These are phyloP conservation scores for Globisporangium okanoganense DNA, from an alignment of 352 stramenopile species.

Conservation along the genomic window DNA sequence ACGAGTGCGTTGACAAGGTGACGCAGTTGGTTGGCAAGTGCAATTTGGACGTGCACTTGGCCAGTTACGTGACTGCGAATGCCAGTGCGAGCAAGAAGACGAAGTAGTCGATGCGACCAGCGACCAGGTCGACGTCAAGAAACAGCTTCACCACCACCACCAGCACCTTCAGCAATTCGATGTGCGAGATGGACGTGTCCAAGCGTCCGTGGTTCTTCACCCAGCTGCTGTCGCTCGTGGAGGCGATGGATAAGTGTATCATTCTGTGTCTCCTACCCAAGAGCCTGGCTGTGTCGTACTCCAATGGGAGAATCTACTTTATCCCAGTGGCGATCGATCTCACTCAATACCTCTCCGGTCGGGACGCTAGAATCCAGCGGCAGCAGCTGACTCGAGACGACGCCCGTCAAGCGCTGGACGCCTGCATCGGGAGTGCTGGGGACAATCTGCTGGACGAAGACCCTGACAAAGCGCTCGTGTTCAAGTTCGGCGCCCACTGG, in stretches of 20 bases:
- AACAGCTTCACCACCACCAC: too few species aligned
- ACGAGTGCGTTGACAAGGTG: neutral
- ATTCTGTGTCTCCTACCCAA: neutral
- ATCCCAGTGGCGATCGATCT: neutral
- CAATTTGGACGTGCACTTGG: neutral
- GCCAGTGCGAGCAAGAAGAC: too few species aligned
- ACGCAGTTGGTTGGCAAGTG: neutral
- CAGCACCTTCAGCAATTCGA: neutral
- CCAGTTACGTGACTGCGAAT: too few species aligned
- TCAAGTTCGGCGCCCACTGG: neutral
- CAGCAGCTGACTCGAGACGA: neutral
- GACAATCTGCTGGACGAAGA: neutral
- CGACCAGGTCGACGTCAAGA: too few species aligned
- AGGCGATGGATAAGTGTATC: neutral
- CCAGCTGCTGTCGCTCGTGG: neutral
- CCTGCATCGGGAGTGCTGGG: neutral
- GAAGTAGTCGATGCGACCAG: too few species aligned
- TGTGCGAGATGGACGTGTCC: neutral
- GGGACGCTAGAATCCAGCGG: too few species aligned
- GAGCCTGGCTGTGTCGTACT: neutral
- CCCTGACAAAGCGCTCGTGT: neutral
- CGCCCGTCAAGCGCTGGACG: neutral
- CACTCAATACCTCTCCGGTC: neutral
- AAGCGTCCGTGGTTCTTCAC: neutral
- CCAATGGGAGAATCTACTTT: neutral